Base-by-base conservation (phyloP, 2,329 filamentous ascomycete genomes). In the Colletotrichum spinosum region DNA sequence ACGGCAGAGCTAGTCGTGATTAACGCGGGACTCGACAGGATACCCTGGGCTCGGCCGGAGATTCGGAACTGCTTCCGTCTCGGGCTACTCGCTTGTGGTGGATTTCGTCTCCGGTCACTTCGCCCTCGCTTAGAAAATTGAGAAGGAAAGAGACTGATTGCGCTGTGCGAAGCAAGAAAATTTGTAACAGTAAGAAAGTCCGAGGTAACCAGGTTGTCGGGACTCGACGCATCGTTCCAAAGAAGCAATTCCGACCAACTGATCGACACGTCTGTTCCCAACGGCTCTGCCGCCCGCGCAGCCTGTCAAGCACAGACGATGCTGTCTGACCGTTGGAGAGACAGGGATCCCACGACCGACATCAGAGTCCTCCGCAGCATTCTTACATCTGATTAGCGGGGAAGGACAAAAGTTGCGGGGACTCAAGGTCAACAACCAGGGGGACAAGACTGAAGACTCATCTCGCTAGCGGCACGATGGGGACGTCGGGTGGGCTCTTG, bases 391-490 rank as follows among this genome's bases (percentile, higher is more conserved):
- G 17, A 57, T 37, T 57, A 44, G 55, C 13, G 37, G 44, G 17
- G 5, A 50, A 13, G 15, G 55, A 50, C 44, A 49, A 35, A 57
- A 49, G 44, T 34, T 50, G 55, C 45, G 55, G 55, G 55, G 45
- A 33, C 46, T 12, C 34, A 41, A 12, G 8, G 44, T 39, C 50
- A 17, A 41, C 50, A 34, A 35, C 17, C 17, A 17, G 17, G 45
- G 55, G 55, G 45, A 33, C 17, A 13, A 38, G 10, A 49, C 55
- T 50, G 55, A 45, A 57, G 38, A 33, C 55, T 57, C 55, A 57
- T 57, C 50, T 57, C 55, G 55, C 17, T 25, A 50, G 55, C 44
- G 35, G 55, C 55, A 33, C 11, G 45, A 45, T 17, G 41, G n/a
- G 38, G 6, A 42, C 10, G n/a, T 45, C 42, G 42, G 39, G 33